Base-by-base conservation (phyloP, 331 rosid species). In the Cydonia oblonga region DNA sequence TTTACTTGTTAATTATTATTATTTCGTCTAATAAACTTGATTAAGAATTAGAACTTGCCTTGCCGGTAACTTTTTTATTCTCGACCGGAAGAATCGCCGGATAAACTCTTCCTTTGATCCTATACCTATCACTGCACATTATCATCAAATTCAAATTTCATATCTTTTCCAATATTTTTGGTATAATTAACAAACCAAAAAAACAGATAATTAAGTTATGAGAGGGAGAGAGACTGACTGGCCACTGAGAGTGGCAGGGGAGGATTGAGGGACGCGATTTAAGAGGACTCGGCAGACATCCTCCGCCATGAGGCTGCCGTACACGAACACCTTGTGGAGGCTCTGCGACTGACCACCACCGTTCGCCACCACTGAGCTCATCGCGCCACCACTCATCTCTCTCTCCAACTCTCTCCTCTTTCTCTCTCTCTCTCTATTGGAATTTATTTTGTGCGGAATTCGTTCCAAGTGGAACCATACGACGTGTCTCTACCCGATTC, bases 71-170 rank as follows among this genome's bases (percentile, higher is more conserved):
- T 73, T 81, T 80, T 53, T 84, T 66, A 20, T 76, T 68, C 61
- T 78, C 74, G 15, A 89, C 85, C 0, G 98, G 98, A 15, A 89
- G 76, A 79, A 93, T 91, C 71, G 98, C 96, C 3, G 98, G 97
- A 84, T 93, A 93, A 38, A 89, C 91, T 40, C 96, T 96, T 79
- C 77, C 91, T 81, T 83, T 87, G 89, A 91, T 84, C 84, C 89
- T 87, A 46, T 84, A 93, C 75, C 98, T 78, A 28, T 86, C 5
- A 40, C 20, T 76, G 52, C 42, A 38, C 42, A 1, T 38, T n/a
- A n/a, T n/a, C n/a, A n/a, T n/a, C n/a, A n/a, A n/a, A n/a, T n/a
- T n/a, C n/a, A n/a, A n/a, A n/a, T n/a, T n/a, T n/a, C n/a, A n/a
- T n/a, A n/a, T n/a, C n/a, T n/a, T n/a, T n/a, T n/a, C n/a, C n/a